Evolutionary conservation across 352 stramenopile genomes (phyloP).

Genomic region (Globisporangium nagaii): DNA sequence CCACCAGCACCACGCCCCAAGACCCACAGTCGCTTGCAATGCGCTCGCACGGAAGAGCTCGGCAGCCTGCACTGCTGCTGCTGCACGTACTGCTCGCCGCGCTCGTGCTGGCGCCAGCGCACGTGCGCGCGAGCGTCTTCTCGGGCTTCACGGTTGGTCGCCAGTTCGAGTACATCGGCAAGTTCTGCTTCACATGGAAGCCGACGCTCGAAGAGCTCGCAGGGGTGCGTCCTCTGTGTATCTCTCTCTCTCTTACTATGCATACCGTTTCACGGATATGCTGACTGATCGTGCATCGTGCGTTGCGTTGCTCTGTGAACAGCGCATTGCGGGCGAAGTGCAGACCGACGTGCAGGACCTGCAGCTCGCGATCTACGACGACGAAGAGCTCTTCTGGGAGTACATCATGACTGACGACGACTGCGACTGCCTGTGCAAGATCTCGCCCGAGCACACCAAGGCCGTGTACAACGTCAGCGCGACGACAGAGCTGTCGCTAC

Average conservation of each 20-base stretch:
- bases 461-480: conserved; percentile 58
- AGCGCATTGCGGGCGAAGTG: conserved; percentile 57
- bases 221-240: conserved; percentile 14
- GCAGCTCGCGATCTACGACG: conserved; percentile 76
- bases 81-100: conserved; percentile 6
- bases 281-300: too few species aligned
- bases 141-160: conserved; percentile 57
- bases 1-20: too few species aligned
- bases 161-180: conserved; percentile 77
- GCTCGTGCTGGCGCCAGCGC: conserved; percentile 4
- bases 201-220: conserved; percentile 51
- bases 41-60: neutral
- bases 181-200: conserved; percentile 77
- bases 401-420: conserved; percentile 55
- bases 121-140: conserved; percentile 28
- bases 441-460: conserved; percentile 63
- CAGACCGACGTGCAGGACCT: conserved; percentile 56
- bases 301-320: too few species aligned
- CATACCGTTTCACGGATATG: too few species aligned
- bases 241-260: too few species aligned
- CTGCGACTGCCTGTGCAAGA: conserved; percentile 72
- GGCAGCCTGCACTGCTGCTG: neutral
- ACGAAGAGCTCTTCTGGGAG: conserved; percentile 74
- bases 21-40: too few species aligned
- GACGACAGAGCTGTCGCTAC: conserved; percentile 34